Evolutionary conservation across 805 yeast species (phyloP).

Genomic region (Kodamaea kaohsiungensis): DNA sequence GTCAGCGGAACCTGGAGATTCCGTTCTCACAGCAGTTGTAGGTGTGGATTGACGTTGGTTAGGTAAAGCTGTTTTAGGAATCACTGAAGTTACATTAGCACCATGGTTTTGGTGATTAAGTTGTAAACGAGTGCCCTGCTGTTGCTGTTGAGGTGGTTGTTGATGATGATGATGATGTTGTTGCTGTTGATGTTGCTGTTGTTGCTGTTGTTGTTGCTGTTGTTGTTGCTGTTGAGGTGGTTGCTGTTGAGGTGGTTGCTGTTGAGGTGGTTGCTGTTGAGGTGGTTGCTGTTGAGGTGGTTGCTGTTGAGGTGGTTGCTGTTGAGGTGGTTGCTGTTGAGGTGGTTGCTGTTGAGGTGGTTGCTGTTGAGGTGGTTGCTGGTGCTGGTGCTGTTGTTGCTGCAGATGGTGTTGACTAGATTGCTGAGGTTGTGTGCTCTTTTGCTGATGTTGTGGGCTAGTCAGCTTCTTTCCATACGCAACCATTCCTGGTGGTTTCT

Average conservation of each 20-base stretch:
- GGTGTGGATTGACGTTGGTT: slow-evolving; percentile 1
- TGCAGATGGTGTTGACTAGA: neutral
- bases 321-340: neutral
- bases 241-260: neutral
- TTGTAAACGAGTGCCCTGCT: neutral
- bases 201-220: neutral
- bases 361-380: neutral
- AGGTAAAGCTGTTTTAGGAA: neutral
- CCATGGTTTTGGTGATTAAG: neutral
- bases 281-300: neutral
- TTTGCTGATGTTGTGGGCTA: neutral
- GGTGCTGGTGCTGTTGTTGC: neutral
- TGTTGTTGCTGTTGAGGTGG: neutral
- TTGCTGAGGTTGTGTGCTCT: neutral
- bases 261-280: neutral
- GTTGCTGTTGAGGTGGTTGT: neutral
- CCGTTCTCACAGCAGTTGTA: neutral
- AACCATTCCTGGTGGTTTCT: slow-evolving; percentile 2
- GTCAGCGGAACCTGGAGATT: neutral
- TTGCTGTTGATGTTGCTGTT: neutral
- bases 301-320: neutral
- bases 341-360: neutral
- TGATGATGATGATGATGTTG: neutral
- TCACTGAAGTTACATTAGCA: neutral
- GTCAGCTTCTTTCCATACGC: neutral